phyloP scores from a whole-genome alignment of 2,329 filamentous ascomycete genomes.

The Zymoseptoria ardabiliae region DNA sequence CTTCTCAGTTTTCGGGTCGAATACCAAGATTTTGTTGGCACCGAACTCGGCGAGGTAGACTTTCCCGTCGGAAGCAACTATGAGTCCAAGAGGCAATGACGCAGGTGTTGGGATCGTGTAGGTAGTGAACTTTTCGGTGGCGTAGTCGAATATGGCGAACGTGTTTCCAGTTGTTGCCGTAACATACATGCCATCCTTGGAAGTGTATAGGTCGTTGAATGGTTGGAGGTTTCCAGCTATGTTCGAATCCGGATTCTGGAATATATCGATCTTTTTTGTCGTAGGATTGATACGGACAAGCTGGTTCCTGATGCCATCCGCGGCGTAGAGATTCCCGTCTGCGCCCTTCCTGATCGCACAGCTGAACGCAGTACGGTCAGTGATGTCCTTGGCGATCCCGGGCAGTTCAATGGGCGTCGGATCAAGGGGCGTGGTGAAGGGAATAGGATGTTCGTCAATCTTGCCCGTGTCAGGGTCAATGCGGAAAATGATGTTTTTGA shows the following conservation, averaged over 20 bases:
- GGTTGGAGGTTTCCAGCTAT: conserved; percentile 16
- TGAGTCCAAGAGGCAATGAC: conserved; percentile 13
- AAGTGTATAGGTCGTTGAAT: conserved; percentile 21
- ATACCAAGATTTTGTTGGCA: conserved; percentile 14
- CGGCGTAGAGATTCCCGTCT: conserved; percentile 9
- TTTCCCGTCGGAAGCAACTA: conserved; percentile 10
- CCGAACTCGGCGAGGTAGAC: conserved; percentile 14
- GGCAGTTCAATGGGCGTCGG: conserved; percentile 8
- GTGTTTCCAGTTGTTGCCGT: conserved; percentile 19
- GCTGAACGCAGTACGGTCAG: conserved; percentile 7
- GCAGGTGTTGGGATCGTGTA: conserved; percentile 10
- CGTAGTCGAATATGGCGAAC: conserved; percentile 5
- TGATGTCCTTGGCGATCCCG: conserved; percentile 1
- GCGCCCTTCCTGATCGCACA: conserved; percentile 8
- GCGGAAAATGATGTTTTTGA: conserved; percentile 16
- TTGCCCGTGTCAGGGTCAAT: conserved; percentile 11
- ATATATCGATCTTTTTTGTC: conserved; percentile 5
- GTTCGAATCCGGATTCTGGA: conserved; percentile 5
- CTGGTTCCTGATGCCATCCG: conserved; percentile 9
- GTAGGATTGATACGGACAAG: conserved; percentile 9
- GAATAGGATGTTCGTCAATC: conserved; percentile 16
- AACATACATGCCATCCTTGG: conserved; percentile 17
- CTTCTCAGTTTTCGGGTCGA: conserved; percentile 13
- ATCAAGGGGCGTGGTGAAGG: conserved; percentile 14
- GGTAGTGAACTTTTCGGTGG: conserved; percentile 8